Base-by-base conservation (phyloP, 495 filamentous ascomycete genomes). In the Penicillium pulvis region DNA sequence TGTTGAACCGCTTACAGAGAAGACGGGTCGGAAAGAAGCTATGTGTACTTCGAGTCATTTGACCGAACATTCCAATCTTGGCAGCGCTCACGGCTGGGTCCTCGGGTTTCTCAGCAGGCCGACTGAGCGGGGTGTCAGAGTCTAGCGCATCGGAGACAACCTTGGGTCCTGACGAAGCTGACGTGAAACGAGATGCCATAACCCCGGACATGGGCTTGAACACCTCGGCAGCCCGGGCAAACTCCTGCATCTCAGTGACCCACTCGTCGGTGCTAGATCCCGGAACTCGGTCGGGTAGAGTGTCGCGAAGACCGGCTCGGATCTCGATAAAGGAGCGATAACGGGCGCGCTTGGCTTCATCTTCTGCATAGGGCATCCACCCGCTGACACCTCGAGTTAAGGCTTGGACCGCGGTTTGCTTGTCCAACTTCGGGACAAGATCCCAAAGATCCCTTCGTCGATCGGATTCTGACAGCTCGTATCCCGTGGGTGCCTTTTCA, bases 131-230 rank as follows among this genome's bases (percentile, higher is more conserved):
- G 1, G 78, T 76, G 0, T 62, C 36, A 60, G 59, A 49, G 60
- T 81, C 50, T 57, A 68, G 69, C 19, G 74, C 73, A 58, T 83
- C 78, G 4, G 80, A 77, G 24, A 72, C 72, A 10, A 71, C 57
- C 59, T 76, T 73, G 28, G 77, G 70, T 8, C 73, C 69, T 2
- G 78, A 68, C 5, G 87, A 81, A 0, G 90, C 87, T 4, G 88
- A 88, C 0, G 91, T 97, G 66, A 98, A 98, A 4, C 92, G 86
- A 24, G 89, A 90, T 17, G 94, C 94, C 89, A 98, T 97, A 57
- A 89, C 79, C 0, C 91, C 91, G 28, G 88, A 89, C 80, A 96
- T 88, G 1, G 94, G 94, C 70, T 90, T 92, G 79, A 97, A 98
- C 7, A 97, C 93, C 64, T 88, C 82, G 7, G 95, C 94, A 30